A percentile compares a stretch with the other conserved stretches of the same genome.
Conservation (phyloP, 805 yeast genomes). For the Hanseniaspora meyeri region DNA sequence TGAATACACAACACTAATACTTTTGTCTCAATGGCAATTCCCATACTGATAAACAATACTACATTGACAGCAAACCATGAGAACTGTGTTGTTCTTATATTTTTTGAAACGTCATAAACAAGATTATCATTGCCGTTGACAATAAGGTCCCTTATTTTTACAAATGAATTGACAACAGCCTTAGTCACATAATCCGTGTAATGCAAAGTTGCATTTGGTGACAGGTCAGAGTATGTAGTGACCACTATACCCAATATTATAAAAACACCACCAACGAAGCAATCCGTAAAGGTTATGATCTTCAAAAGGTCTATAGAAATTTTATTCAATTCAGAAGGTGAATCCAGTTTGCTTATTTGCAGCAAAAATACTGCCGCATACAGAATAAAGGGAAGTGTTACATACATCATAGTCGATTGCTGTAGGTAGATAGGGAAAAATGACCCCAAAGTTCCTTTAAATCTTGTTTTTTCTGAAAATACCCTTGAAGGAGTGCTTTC, state of each 20-base stretch:
- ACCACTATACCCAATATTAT: conserved; percentile 1
- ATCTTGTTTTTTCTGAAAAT: neutral
- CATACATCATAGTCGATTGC: neutral
- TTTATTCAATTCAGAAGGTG: conserved; percentile 11
- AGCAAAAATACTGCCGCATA: neutral
- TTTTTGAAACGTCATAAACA: neutral
- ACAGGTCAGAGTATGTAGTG: neutral
- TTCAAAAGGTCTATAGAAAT: neutral
- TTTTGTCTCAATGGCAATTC: conserved; percentile 2
- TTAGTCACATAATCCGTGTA: neutral
- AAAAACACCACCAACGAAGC: conserved; percentile 1
- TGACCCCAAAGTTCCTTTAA: conserved; percentile 4
- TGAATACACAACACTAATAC: neutral
- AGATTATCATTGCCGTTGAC: neutral
- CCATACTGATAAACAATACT: neutral
- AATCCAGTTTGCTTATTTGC: neutral
- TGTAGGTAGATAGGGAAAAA: neutral
- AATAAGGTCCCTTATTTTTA: neutral
- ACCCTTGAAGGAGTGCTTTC: neutral
- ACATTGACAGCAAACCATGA: conserved; percentile 8
- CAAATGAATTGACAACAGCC: neutral
- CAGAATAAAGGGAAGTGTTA: neutral
- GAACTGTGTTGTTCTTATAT: conserved; percentile 1
- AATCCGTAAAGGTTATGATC: conserved; percentile 1
- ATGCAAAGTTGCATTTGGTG: neutral